Percentiles rank a stretch among this genome's conserved stretches.
These are phyloP conservation scores for Phoma sp. DNA, from an alignment of 2,329 filamentous ascomycete species.

Conservation along the genomic window DNA sequence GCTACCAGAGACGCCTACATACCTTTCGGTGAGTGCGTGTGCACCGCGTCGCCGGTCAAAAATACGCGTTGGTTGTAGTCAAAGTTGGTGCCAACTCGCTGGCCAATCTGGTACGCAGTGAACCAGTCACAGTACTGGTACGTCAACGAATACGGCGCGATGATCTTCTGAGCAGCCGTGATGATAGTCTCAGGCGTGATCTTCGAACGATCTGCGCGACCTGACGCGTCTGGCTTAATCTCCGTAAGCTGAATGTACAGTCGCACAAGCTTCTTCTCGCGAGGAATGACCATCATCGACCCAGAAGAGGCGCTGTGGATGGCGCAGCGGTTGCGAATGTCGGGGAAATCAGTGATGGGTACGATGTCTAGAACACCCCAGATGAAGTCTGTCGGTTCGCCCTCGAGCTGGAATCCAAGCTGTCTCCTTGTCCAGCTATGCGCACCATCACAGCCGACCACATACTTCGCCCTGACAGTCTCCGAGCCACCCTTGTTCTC, in stretches of 20 bases:
- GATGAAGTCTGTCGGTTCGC: conserved; percentile 62
- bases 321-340: conserved; percentile 64
- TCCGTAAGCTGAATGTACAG: conserved; percentile 69
- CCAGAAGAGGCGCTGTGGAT: conserved; percentile 64
- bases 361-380: conserved; percentile 62
- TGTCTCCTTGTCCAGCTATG: conserved; percentile 69
- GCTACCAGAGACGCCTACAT: conserved; percentile 53
- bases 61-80: conserved; percentile 67
- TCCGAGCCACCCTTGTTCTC: conserved; percentile 49
- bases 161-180: conserved; percentile 66
- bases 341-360: conserved; percentile 64
- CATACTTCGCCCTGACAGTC: conserved; percentile 64
- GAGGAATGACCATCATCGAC: conserved; percentile 69
- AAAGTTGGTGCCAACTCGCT: conserved; percentile 67
- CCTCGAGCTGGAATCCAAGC: conserved; percentile 63
- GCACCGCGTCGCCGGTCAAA: conserved; percentile 71
- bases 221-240: conserved; percentile 53
- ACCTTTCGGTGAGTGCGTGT: conserved; percentile 66
- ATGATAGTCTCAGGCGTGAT: conserved; percentile 71
- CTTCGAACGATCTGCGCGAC: conserved; percentile 63
- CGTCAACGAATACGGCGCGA: conserved; percentile 70
- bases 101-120: conserved; percentile 72
- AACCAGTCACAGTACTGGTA: conserved; percentile 72
- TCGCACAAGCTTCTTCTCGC: conserved; percentile 68
- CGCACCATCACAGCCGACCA: conserved; percentile 73